These are phyloP conservation scores for Prunus fruticosa DNA, from an alignment of 306 rosid species.

Conservation along the genomic window DNA sequence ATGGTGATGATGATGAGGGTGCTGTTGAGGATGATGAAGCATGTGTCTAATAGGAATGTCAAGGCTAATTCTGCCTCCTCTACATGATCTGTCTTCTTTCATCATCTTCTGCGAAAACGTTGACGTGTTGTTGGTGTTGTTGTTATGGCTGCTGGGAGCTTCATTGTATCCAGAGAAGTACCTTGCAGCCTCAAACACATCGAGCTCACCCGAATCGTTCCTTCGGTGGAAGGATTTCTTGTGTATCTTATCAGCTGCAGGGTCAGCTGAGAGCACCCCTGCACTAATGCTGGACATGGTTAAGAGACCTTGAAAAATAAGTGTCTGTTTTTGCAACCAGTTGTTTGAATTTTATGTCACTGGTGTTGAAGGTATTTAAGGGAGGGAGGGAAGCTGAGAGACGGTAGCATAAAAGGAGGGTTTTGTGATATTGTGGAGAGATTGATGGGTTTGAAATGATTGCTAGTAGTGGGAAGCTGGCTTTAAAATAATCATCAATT, in stretches of 20 bases:
- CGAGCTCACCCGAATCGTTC: conserved; percentile 76
- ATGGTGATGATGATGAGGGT: conserved; percentile 40
- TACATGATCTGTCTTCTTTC: conserved; percentile 50
- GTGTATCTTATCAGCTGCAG: conserved; percentile 43
- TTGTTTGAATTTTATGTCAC: conserved; percentile 23
- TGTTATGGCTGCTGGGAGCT: conserved; percentile 19
- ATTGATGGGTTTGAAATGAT: conserved; percentile 58
- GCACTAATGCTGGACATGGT: conserved; percentile 65
- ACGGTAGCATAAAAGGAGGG: conserved; percentile 12
- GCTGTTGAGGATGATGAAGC: conserved; percentile 47
- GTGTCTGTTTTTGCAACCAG: background rate
- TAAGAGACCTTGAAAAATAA: background rate
- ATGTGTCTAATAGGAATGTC: conserved; percentile 83
- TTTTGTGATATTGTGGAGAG: conserved; percentile 48
- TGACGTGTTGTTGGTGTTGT: conserved; percentile 19
- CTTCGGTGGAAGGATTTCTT: conserved; percentile 67
- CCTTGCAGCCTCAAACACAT: conserved; percentile 85
- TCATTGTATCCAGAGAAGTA: conserved; percentile 90
- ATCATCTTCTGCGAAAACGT: conserved; percentile 38
- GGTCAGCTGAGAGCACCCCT: conserved; percentile 38
- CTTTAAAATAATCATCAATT: conserved; percentile 50
- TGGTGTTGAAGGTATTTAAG: conserved; percentile 21
- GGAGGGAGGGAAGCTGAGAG: conserved; percentile 11
- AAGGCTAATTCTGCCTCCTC: conserved; percentile 76
- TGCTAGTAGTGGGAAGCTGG: conserved; percentile 53